These are phyloP conservation scores for Amylocarpus encephaloides DNA, from an alignment of 2,329 filamentous ascomycete genomes.

Conservation along the genomic window DNA sequence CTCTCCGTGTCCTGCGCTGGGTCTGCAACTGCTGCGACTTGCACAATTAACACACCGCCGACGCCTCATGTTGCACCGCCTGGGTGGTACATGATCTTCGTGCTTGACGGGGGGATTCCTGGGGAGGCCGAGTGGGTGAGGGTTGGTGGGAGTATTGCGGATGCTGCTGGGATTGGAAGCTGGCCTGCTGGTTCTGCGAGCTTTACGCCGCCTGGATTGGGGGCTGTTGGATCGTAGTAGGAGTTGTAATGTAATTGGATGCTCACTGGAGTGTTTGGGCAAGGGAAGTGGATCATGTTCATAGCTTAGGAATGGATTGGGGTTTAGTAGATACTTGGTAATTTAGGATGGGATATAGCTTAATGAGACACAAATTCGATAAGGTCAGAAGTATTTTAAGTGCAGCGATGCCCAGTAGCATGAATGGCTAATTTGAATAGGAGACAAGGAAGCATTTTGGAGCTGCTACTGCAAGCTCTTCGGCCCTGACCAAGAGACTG, in stretches of 20 bases:
- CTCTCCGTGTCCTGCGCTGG: constrained; percentile 38
- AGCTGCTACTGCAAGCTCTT: no score
- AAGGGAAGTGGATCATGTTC: neutral
- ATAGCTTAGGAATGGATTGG: neutral
- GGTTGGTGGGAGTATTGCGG: constrained; percentile 19
- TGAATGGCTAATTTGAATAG: no score
- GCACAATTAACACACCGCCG: constrained; percentile 52
- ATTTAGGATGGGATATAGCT: neutral
- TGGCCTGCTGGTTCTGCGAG: constrained; percentile 45
- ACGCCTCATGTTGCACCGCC: constrained; percentile 49
- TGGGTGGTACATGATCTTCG: constrained; percentile 58
- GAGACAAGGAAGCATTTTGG: no score
- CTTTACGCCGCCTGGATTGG: constrained; percentile 36
- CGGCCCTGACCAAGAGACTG: no score
- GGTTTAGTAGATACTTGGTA: neutral
- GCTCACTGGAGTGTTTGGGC: neutral
- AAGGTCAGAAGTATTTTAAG: neutral
- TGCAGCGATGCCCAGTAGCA: no score
- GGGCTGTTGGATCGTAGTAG: constrained; percentile 7
- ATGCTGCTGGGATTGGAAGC: constrained; percentile 43
- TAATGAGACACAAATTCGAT: neutral
- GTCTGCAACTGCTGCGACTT: constrained; percentile 37
- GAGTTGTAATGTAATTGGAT: neutral
- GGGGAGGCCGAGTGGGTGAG: constrained; percentile 42
- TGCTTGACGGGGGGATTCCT: constrained; percentile 55